These are phyloP conservation scores for Przewalskia tangutica DNA, from an alignment of 257 asterid species.

Conservation along the genomic window DNA sequence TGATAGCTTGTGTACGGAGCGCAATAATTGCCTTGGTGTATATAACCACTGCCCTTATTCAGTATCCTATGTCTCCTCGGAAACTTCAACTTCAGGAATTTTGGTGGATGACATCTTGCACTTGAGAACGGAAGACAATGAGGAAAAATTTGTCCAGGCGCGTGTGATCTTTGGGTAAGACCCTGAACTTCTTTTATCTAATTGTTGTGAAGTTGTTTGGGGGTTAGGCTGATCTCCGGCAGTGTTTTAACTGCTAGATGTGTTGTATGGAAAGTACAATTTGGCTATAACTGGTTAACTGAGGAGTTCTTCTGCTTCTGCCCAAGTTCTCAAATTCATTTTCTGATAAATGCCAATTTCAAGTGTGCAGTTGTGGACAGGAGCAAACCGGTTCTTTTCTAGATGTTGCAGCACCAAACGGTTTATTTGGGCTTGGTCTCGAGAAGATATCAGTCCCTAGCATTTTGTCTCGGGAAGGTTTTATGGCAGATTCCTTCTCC, in stretches of 20 bases:
- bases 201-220: not conserved
- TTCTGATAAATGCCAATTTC: conserved; percentile 9
- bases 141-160: conserved; percentile 36
- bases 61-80: conserved; percentile 68
- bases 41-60: conserved; percentile 59
- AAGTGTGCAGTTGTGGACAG: conserved; percentile 65
- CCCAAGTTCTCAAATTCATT: not conserved
- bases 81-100: conserved; percentile 87
- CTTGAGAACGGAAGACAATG: conserved; percentile 35
- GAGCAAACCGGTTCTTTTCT: conserved; percentile 77
- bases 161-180: conserved; percentile 75
- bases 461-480: conserved; percentile 51
- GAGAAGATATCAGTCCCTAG: conserved; percentile 85
- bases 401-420: conserved; percentile 77
- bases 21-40: conserved; percentile 30
- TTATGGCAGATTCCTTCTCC: conserved; percentile 63
- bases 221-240: not conserved
- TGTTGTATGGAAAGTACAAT: not conserved
- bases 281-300: not conserved
- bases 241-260: not conserved
- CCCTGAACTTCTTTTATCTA: conserved; percentile 10
- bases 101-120: conserved; percentile 73
- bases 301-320: not conserved
- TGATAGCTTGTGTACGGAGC: conserved; percentile 44
- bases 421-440: conserved; percentile 73